Evolutionary conservation across 2,329 filamentous ascomycete genomes (phyloP), one percentile per base, ranked within the genome.

Genomic region (Fusarium keratoplasticum): DNA sequence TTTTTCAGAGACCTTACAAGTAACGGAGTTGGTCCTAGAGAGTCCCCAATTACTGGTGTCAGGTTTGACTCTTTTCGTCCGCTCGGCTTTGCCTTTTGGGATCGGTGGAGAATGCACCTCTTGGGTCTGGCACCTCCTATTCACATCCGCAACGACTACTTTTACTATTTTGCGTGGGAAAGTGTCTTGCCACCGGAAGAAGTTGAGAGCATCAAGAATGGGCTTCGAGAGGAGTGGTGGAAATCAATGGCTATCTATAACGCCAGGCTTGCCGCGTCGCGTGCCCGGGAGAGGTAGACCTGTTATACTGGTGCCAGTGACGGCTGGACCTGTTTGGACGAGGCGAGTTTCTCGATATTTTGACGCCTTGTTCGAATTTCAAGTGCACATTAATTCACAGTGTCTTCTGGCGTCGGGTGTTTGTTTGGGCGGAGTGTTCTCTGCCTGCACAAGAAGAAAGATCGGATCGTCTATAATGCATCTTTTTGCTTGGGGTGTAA

Each of bases 1-100:
- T 52, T 52, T 27, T 52, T 27, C 44, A n/a, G 25, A 18, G 11
- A 8, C 5, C 22, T 47, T 14, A 16, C 20, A 25, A 22, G 5
- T 5, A 25, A 9, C 14, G 7, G 14, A 16, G 22, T 5, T 7
- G 22, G 20, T 8, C 42, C 22, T 5, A 4, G 7, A 5, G 42
- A 16, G 42, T 65, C 57, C 11, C 71, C 72, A 2, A 38, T 74
- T 6, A 25, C 55, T 13, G 69, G 72, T 8, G 44, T 68, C 9
- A 61, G 62, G 18, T 74, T 77, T 50, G 61, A 68, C 33, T 71
- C 67, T 2, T 76, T 69, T 57, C 69, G 73, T 10, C 70, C 7
- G 13, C 20, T 75, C 0, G 73, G 73, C 9, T 61, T 77, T 33
- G 68, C 72, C 4, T 60, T 75, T 35, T 77, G 75, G 73, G 75